A percentile compares a stretch with the other conserved stretches of the same genome.
Evolutionary conservation across 768 basidiomycete genomes (phyloP).

Genomic region (Hemileccinum rubropunctum): DNA sequence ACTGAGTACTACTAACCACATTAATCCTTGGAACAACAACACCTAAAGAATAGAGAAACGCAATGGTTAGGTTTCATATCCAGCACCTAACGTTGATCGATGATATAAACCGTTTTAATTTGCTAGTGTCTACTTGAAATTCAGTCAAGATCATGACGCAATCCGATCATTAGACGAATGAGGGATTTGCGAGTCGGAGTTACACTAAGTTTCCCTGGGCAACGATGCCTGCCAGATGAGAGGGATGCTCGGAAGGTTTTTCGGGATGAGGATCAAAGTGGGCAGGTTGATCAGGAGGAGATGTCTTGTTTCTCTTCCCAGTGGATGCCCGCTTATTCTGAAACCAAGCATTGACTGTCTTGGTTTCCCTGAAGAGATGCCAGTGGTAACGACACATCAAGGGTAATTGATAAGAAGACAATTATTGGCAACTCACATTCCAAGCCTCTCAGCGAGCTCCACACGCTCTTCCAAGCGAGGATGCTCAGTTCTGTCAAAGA

Average conservation of each 20-base stretch:
- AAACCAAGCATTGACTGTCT: conserved; percentile 86
- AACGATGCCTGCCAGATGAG: no score
- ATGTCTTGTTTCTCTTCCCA: conserved; percentile 63
- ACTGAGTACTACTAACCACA: no score
- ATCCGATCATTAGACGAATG: no score
- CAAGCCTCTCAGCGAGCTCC: conserved; percentile 65
- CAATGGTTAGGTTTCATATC: no score
- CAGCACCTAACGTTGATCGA: no score
- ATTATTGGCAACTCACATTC: conserved; percentile 57
- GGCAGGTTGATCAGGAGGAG: conserved; percentile 30
- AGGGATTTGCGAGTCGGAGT: no score
- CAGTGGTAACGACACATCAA: conserved; percentile 8
- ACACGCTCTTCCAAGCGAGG: conserved; percentile 67
- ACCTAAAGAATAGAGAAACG: no score
- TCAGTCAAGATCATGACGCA: no score
- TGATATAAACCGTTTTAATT: no score
- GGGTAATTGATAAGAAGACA: conserved; percentile 18
- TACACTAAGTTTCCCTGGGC: no score
- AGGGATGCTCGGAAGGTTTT: conserved; percentile 26
- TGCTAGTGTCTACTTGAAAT: no score
- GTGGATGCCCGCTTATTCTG: conserved; percentile 83
- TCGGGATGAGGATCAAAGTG: conserved; percentile 16
- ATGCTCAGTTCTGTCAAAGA: conserved; percentile 75
- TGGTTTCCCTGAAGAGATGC: conserved; percentile 65
- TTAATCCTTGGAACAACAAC: no score